Evolutionary conservation across 352 stramenopile genomes (phyloP).

Genomic region (Globisporangium alternatum): DNA sequence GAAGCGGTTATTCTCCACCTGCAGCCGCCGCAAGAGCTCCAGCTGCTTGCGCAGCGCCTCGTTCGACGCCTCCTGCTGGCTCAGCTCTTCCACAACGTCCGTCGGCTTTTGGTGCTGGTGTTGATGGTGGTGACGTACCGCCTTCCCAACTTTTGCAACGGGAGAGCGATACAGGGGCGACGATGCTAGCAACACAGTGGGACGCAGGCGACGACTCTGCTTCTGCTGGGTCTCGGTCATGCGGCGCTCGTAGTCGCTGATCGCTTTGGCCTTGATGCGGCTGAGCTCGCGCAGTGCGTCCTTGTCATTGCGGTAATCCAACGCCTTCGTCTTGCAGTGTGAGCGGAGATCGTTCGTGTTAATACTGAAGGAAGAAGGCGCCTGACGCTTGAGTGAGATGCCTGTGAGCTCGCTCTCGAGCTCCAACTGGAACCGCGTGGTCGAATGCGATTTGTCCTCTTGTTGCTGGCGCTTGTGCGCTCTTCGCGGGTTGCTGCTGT

Average conservation of each 20-base stretch:
- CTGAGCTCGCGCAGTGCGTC: slow-evolving; percentile 25
- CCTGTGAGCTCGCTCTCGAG: slow-evolving; percentile 13
- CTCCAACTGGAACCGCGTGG: background rate
- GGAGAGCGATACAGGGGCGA: background rate
- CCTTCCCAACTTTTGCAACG: background rate
- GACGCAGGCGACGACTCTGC: slow-evolving; percentile 1
- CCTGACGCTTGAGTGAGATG: slow-evolving; percentile 10
- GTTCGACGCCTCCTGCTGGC: slow-evolving; percentile 61
- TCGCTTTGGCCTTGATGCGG: slow-evolving; percentile 38
- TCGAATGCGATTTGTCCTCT: background rate
- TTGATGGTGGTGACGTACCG: background rate
- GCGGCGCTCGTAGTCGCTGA: slow-evolving; percentile 30
- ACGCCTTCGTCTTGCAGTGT: background rate
- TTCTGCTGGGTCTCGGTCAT: slow-evolving; percentile 14
- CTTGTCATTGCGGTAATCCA: slow-evolving; percentile 17
- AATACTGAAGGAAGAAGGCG: no score
- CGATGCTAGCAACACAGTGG: background rate
- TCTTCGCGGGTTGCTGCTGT: background rate
- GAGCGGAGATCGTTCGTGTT: background rate
- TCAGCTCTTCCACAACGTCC: slow-evolving; percentile 28
- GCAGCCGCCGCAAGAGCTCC: slow-evolving; percentile 61
- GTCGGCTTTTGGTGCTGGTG: background rate
- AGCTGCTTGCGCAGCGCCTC: slow-evolving; percentile 65
- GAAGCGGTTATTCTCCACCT: slow-evolving; percentile 75
- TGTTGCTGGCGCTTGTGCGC: background rate